phyloP scores from a whole-genome alignment of 306 rosid genomes.

The Corylus heterophylla region DNA sequence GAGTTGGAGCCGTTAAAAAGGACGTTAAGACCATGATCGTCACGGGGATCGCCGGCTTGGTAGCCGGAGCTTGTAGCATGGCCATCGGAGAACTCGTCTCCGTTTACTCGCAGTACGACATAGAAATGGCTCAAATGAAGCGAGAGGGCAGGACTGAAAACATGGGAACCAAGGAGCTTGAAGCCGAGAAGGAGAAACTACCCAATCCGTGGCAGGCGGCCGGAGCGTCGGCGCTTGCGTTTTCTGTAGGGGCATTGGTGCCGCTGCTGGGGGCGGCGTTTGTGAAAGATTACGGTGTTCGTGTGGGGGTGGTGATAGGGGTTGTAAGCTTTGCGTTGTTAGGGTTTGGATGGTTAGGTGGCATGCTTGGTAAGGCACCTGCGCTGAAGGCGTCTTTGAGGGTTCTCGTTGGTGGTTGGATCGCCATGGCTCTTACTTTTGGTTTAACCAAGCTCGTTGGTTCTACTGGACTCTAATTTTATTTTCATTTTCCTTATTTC shows the following conservation, averaged over 20 bases:
- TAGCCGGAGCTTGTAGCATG: slow-evolving; percentile 48
- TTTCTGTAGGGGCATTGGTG: slow-evolving; percentile 30
- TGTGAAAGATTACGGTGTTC: slow-evolving; percentile 31
- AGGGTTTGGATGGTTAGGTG: slow-evolving; percentile 38
- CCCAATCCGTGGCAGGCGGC: slow-evolving; percentile 40
- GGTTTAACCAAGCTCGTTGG: slow-evolving; percentile 42
- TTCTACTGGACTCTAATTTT: slow-evolving; percentile 8
- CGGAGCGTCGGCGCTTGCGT: slow-evolving; percentile 32
- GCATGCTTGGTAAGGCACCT: slow-evolving; percentile 42
- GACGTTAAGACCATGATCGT: slow-evolving; percentile 43
- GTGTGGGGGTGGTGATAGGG: slow-evolving; percentile 36
- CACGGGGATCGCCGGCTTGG: slow-evolving; percentile 37
- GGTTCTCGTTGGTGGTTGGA: slow-evolving; percentile 47
- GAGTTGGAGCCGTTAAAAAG: slow-evolving; percentile 40
- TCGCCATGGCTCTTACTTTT: slow-evolving; percentile 44
- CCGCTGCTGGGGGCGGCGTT: slow-evolving; percentile 40
- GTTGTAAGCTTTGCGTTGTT: slow-evolving; percentile 44
- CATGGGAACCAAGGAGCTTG: background rate
- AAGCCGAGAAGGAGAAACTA: slow-evolving; percentile 10
- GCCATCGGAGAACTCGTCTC: slow-evolving; percentile 50
- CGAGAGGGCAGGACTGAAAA: slow-evolving; percentile 10
- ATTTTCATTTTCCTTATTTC: background rate
- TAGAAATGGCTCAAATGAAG: slow-evolving; percentile 35
- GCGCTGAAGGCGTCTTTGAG: slow-evolving; percentile 35
- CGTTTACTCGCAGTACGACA: slow-evolving; percentile 43